Evolutionary conservation across 495 filamentous ascomycete species (phyloP).

Genomic region (Aspergillus steynii): DNA sequence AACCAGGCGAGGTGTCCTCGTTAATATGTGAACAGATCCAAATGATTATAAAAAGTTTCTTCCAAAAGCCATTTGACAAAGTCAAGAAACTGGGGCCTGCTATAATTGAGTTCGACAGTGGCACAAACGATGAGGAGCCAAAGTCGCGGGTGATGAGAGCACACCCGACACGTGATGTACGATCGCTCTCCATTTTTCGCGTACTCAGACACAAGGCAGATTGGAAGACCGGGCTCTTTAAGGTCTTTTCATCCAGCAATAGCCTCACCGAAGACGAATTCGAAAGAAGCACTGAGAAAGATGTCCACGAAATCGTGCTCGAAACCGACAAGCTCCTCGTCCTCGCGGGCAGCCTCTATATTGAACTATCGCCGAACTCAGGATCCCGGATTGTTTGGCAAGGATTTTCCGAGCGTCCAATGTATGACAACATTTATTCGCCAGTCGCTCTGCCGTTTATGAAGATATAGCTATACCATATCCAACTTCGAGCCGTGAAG

Average conservation of each 20-base stretch:
- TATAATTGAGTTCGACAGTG: background rate
- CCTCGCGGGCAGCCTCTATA: background rate
- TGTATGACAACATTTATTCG: background rate
- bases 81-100: background rate
- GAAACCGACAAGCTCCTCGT: background rate
- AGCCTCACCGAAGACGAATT: background rate
- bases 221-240: background rate
- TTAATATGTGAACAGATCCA: background rate
- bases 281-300: background rate
- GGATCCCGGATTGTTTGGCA: background rate
- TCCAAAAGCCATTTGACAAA: background rate
- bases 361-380: background rate
- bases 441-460: conserved; percentile 1
- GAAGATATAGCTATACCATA: background rate
- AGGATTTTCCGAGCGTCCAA: background rate
- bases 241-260: conserved; percentile 2
- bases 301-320: background rate
- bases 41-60: conserved; percentile 1
- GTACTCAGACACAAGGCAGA: background rate
- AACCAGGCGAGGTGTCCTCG: background rate
- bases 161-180: background rate
- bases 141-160: background rate
- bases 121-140: background rate
- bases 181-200: conserved; percentile 1
- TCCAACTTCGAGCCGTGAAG: conserved; percentile 1